A percentile compares a stretch with the other conserved stretches of the same genome.
Conservation (phyloP, 176 grass and related monocot species). For the Carex cristatella region DNA sequence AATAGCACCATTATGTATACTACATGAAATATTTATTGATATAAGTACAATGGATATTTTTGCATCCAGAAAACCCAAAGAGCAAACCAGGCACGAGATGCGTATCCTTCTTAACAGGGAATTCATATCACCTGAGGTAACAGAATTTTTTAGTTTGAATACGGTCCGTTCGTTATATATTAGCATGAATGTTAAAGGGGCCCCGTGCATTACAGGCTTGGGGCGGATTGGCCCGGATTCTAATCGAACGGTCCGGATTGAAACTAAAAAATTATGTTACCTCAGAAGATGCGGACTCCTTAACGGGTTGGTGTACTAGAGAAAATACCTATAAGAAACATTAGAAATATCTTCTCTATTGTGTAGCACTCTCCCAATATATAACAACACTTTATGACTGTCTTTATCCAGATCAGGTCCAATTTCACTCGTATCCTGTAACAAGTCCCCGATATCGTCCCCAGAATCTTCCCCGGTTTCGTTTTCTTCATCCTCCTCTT, state of each 20-base stretch:
- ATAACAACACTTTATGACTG: conserved; percentile 57
- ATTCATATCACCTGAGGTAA: no score
- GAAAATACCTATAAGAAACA: conserved; percentile 7
- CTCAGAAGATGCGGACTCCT: not conserved
- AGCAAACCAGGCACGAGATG: not conserved
- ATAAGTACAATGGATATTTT: not conserved
- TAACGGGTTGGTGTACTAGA: not conserved
- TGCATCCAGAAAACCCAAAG: not conserved
- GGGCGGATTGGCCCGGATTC: no score
- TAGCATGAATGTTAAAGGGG: no score
- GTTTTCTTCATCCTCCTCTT: conserved; percentile 58
- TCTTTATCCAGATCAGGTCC: conserved; percentile 30
- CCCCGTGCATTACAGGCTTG: no score
- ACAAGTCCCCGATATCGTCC: conserved; percentile 42
- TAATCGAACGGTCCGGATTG: no score
- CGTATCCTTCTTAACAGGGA: not conserved
- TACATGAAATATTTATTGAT: not conserved
- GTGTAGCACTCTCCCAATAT: conserved; percentile 82
- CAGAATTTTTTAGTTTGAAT: no score
- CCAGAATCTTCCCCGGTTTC: conserved; percentile 38
- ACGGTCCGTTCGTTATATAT: no score
- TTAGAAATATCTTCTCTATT: conserved; percentile 62
- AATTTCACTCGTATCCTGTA: conserved; percentile 42
- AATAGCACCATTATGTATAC: not conserved
- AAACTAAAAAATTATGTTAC: no score